Evolutionary conservation across 495 filamentous ascomycete species (phyloP).

Genomic region (Aspergillus baeticus): DNA sequence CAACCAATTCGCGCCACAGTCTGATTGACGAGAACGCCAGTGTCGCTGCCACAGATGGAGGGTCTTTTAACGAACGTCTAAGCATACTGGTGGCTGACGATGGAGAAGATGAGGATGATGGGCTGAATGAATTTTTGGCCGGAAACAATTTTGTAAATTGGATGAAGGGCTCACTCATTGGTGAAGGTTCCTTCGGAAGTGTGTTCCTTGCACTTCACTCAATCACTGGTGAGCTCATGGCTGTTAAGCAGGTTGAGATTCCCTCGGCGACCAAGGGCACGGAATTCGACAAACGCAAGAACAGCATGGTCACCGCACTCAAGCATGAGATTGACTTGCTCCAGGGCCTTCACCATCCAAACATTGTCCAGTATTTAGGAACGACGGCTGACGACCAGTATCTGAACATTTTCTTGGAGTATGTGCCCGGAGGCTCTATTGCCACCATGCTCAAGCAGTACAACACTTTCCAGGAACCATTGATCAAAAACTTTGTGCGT

Average conservation of each 20-base stretch:
- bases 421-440: constrained; percentile 95
- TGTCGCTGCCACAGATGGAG: constrained; percentile 59
- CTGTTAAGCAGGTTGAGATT: constrained; percentile 97
- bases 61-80: constrained; percentile 67
- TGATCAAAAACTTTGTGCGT: constrained; percentile 94
- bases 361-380: constrained; percentile 97
- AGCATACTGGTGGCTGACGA: constrained; percentile 66
- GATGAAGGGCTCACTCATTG: constrained; percentile 98
- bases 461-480: constrained; percentile 86
- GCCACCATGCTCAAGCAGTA: constrained; percentile 98
- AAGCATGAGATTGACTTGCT: constrained; percentile 95
- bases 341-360: constrained; percentile 90
- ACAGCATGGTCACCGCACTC: constrained; percentile 94
- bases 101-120: constrained; percentile 81
- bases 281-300: constrained; percentile 84
- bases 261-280: constrained; percentile 76
- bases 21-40: constrained; percentile 84
- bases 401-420: constrained; percentile 99
- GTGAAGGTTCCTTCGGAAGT: constrained; percentile 94
- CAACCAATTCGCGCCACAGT: constrained; percentile 62
- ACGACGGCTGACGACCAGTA: constrained; percentile 87
- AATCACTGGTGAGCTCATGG: constrained; percentile 95
- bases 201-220: constrained; percentile 97
- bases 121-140: constrained; percentile 77
- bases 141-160: constrained; percentile 96